Base-by-base conservation (phyloP, 106 monocot species). In the Dendrobium nobile region DNA sequence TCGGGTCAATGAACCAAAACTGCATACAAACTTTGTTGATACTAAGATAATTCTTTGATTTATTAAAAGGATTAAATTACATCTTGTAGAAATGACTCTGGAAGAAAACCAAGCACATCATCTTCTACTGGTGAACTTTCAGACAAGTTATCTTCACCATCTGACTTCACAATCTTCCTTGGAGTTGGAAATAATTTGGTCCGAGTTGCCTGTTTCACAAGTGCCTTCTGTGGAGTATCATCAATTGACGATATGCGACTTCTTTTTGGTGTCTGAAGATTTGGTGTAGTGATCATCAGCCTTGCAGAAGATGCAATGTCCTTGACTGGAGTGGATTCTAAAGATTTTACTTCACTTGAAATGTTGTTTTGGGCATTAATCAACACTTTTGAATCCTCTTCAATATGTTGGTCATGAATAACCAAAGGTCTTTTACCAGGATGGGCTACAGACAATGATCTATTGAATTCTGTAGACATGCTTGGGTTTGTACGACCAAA, bases 281-380 rank as follows among this genome's bases (percentile, higher is more conserved):
- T 86, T 41, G 99, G 99, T 42, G 98, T 98, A n/a, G 73, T 37
- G 33, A 88, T 75, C 88, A 93, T 91, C 59, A 79, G 74, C 80
- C 82, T 89, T 40, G 78, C 16, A 17, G 92, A 87, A 33, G 92
- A 86, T 18, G 78, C 82, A 76, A 84, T 54, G 26, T 67, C 13
- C 79, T 90, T 90, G 22, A 79, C 74, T 83, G 92, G 92, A 83
- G 92, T 93, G 74, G 73, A 85, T 59, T 85, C 81, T 17, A 31
- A 73, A 75, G 31, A 5, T 41, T 40, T 77, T 26, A 45, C 77
- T 74, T 86, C 82, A 26, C 44, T 47, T 28, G 54, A 73, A 51
- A 51, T 51, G 54, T 9, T 41, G 5, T 68, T 72, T 3, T 44
- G 77, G 67, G 54, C 45, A 54, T 17, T 82, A 18, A 31, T 64